These are phyloP conservation scores for Hymenotorrendiella dingleyae DNA, from an alignment of 2,329 filamentous ascomycete species.

Conservation along the genomic window DNA sequence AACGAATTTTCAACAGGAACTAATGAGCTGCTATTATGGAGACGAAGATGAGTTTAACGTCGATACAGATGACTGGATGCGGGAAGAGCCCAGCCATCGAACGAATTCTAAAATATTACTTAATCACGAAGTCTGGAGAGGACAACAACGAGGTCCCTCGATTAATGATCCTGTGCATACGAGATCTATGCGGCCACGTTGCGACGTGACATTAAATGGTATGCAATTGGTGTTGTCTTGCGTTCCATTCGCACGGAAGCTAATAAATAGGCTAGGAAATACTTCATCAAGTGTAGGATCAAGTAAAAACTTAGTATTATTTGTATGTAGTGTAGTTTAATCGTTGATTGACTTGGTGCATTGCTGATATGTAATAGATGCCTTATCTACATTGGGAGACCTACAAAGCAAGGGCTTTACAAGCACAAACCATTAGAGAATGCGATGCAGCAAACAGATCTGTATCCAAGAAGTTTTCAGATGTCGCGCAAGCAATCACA, in stretches of 20 bases:
- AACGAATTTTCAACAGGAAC: neutral
- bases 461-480: neutral
- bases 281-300: neutral
- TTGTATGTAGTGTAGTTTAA: neutral
- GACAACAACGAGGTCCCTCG: neutral
- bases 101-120: neutral
- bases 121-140: neutral
- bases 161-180: neutral
- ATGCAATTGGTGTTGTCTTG: too few relatives aligned
- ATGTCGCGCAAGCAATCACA: neutral
- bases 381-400: slow-evolving; percentile 23
- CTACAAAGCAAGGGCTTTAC: slow-evolving; percentile 5
- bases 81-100: neutral
- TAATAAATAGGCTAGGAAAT: too few relatives aligned
- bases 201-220: neutral
- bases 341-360: too few relatives aligned
- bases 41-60: neutral
- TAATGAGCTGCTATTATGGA: neutral
- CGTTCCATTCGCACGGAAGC: too few relatives aligned
- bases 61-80: neutral
- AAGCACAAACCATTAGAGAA: neutral
- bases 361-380: slow-evolving; percentile 9
- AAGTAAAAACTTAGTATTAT: neutral
- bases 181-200: neutral
- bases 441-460: neutral